Conservation (phyloP, 805 yeast genomes). For the Nakazawaea anatomiae region DNA sequence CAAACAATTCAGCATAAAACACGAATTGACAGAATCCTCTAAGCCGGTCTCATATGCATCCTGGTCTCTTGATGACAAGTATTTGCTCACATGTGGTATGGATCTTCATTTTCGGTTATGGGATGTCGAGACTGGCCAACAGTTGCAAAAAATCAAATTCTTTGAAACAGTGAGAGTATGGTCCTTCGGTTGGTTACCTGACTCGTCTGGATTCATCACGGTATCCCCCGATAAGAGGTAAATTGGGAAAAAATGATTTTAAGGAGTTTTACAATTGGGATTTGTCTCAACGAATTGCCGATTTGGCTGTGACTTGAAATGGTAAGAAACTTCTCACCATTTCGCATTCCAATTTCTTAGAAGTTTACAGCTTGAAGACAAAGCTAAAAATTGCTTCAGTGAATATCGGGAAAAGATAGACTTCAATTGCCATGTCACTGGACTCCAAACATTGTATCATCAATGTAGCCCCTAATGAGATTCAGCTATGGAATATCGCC, state of each 20-base stretch:
- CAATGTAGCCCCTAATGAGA: slow-evolving; percentile 66
- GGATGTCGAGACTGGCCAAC: slow-evolving; percentile 41
- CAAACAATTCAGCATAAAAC: slow-evolving; percentile 33
- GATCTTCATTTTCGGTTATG: slow-evolving; percentile 69
- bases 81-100: slow-evolving; percentile 64
- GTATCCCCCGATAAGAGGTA: slow-evolving; percentile 74
- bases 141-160: slow-evolving; percentile 15
- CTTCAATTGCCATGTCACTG: slow-evolving; percentile 56
- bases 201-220: slow-evolving; percentile 48
- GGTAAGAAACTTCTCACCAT: slow-evolving; percentile 58
- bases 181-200: slow-evolving; percentile 69
- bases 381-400: slow-evolving; percentile 38
- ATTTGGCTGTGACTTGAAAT: slow-evolving; percentile 60
- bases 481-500: slow-evolving; percentile 76
- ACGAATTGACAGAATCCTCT: slow-evolving; percentile 35
- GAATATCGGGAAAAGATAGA: slow-evolving; percentile 50
- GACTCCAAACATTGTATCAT: slow-evolving; percentile 54
- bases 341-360: slow-evolving; percentile 55
- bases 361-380: slow-evolving; percentile 47
- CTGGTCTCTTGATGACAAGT: slow-evolving; percentile 71
- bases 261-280: slow-evolving; percentile 22
- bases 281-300: slow-evolving; percentile 53
- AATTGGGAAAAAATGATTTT: slow-evolving; percentile 25
- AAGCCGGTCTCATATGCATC: slow-evolving; percentile 59
- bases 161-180: slow-evolving; percentile 29